phyloP scores from a whole-genome alignment of 1,284 basidiomycete genomes.

The Boletus sp. region DNA sequence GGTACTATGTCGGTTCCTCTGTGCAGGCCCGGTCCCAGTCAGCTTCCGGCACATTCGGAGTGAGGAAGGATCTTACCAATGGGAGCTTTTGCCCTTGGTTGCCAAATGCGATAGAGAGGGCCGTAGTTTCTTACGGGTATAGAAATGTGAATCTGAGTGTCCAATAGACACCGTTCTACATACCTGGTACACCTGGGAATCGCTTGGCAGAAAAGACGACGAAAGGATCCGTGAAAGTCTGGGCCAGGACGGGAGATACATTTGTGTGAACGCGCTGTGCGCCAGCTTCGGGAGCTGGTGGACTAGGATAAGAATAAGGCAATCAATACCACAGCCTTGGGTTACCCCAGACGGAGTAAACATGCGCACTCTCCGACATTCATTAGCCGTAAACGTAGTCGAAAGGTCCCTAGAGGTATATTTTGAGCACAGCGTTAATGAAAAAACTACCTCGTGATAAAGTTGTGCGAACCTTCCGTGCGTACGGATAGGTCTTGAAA shows the following conservation, averaged over 20 bases:
- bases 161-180: constrained; percentile 30
- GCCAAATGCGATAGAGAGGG: constrained; percentile 87
- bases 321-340: constrained; percentile 24
- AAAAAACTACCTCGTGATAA: constrained; percentile 27
- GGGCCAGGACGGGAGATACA: constrained; percentile 73
- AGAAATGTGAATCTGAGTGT: constrained; percentile 11
- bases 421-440: constrained; percentile 22
- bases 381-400: constrained; percentile 77
- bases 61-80: constrained; percentile 52
- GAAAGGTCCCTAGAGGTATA: constrained; percentile 59
- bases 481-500: constrained; percentile 86
- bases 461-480: constrained; percentile 63
- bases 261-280: constrained; percentile 62
- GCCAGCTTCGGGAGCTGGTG: constrained; percentile 69
- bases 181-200: constrained; percentile 90
- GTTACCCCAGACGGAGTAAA: constrained; percentile 17
- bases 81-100: constrained; percentile 91
- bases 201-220: constrained; percentile 91
- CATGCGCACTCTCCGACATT: constrained; percentile 76
- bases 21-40: constrained; percentile 20
- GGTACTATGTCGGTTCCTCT: constrained; percentile 71
- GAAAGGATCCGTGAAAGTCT: constrained; percentile 84
- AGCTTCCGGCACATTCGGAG: constrained; percentile 27
- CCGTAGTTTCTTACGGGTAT: constrained; percentile 67
- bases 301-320: constrained; percentile 42